These are phyloP conservation scores for Helenozyma baotianmanensis DNA, from an alignment of 805 yeast genomes.

Conservation along the genomic window DNA sequence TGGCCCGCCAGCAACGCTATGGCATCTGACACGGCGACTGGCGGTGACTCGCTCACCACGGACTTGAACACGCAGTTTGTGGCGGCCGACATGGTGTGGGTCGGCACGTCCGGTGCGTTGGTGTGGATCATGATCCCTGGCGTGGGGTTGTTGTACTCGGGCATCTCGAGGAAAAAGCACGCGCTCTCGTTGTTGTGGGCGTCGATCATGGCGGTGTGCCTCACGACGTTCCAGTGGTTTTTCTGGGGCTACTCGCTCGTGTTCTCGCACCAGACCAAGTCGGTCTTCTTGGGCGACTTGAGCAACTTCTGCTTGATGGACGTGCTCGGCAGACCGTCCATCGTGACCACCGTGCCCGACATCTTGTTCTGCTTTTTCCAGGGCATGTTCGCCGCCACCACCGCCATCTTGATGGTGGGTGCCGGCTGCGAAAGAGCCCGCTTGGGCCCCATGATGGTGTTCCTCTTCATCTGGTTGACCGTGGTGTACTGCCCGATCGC, in stretches of 20 bases:
- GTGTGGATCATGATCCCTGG: constrained; percentile 98
- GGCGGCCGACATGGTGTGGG: constrained; percentile 80
- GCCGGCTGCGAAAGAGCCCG: constrained; percentile 98
- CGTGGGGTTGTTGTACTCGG: constrained; percentile 88
- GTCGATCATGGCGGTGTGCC: constrained; percentile 79
- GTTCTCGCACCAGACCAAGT: constrained; percentile 61
- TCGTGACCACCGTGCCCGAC: constrained; percentile 74
- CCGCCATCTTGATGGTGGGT: constrained; percentile 92
- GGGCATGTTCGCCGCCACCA: constrained; percentile 93
- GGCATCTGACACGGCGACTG: no score
- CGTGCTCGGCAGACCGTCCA: constrained; percentile 77
- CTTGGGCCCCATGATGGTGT: constrained; percentile 93
- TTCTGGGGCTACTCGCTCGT: constrained; percentile 78
- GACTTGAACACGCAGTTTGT: constrained; percentile 71
- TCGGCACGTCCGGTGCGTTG: constrained; percentile 67
- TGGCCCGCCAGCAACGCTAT: no score
- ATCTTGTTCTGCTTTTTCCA: constrained; percentile 87
- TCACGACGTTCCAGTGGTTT: constrained; percentile 92
- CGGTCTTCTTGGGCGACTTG: constrained; percentile 75
- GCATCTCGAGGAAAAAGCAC: constrained; percentile 90
- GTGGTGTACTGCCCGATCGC: constrained; percentile 95
- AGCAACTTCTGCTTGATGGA: constrained; percentile 75
- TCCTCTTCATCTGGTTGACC: constrained; percentile 90
- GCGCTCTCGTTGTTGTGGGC: constrained; percentile 95
- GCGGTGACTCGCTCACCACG: constrained; percentile 72